These are phyloP conservation scores for Psidium friedrichsthalianum DNA, from an alignment of 345 rosid species.

Conservation along the genomic window DNA sequence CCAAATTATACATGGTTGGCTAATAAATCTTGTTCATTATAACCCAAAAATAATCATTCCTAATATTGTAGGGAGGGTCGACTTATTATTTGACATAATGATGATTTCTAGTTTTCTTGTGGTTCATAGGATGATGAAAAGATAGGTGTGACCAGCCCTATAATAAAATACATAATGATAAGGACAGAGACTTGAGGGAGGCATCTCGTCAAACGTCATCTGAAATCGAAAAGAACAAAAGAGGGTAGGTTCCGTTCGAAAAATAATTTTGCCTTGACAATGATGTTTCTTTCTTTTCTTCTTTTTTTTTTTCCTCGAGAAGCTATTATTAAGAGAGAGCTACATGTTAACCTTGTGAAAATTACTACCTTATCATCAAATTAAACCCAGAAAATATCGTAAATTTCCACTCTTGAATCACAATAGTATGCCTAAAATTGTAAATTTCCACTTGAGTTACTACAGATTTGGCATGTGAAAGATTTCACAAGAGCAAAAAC, in stretches of 20 bases:
- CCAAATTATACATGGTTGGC: background rate
- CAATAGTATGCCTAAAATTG: background rate
- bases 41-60: background rate
- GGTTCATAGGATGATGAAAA: background rate
- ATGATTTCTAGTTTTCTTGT: background rate
- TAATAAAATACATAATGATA: background rate
- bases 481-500: background rate
- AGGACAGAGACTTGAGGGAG: background rate
- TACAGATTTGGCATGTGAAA: background rate
- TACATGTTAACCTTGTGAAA: background rate
- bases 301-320: background rate
- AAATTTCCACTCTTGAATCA: background rate
- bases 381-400: background rate
- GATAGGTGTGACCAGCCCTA: background rate
- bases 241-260: background rate
- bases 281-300: background rate
- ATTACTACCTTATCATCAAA: background rate
- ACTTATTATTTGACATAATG: background rate
- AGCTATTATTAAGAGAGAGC: background rate
- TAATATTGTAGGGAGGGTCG: background rate
- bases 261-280: background rate
- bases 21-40: background rate
- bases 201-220: background rate
- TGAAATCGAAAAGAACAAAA: background rate
- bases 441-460: background rate